Evolutionary conservation across 1,284 basidiomycete genomes (phyloP), one percentile per base, ranked within the genome.

Genomic region (Cryptococcus sp.): DNA sequence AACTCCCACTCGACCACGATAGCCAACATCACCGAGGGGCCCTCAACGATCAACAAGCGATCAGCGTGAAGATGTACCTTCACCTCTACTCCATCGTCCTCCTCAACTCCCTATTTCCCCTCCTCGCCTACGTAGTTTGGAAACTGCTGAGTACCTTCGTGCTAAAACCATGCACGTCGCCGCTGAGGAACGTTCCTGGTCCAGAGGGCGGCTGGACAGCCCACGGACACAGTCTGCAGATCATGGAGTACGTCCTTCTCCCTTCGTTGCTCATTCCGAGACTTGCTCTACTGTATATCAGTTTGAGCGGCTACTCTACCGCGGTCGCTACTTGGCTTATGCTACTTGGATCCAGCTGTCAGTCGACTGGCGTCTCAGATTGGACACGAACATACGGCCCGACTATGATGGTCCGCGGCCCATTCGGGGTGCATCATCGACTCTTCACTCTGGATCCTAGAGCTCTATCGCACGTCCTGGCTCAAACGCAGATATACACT

Each of bases 381-480:
- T 65, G 66, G 62, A 58, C 64, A 15, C 20, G 50, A 11, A 46
- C 20, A 1, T 52, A 53, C 48, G 66, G 66, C 30, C 48, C 58
- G n/a, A 65, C 65, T 0, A 63, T 66, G 53, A 46, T 50, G 27
- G 61, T 66, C 17, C 52, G 52, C 22, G 67, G 67, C 3, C 55
- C 61, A 22, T 60, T 63, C 25, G 61, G 53, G 30, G 55, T 63
- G 0, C 56, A 68, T 46, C 61, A 70, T 41, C 59, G 67, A 17
- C 19, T 68, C 16, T 70, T 61, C 56, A 70, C 66, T 3, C 55
- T 67, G 46, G 68, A 68, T 48, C 63, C 61, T 13, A 50, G 65
- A 40, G 66, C 68, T 6, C 47, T 70, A 4, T 41, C 45, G 38
- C 60, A 68, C 47, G 55, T 70, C 38, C 47, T 70, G 38, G 51